Conservation (phyloP, 805 yeast genomes). For the Schwanniomyces pseudopolymorphus region DNA sequence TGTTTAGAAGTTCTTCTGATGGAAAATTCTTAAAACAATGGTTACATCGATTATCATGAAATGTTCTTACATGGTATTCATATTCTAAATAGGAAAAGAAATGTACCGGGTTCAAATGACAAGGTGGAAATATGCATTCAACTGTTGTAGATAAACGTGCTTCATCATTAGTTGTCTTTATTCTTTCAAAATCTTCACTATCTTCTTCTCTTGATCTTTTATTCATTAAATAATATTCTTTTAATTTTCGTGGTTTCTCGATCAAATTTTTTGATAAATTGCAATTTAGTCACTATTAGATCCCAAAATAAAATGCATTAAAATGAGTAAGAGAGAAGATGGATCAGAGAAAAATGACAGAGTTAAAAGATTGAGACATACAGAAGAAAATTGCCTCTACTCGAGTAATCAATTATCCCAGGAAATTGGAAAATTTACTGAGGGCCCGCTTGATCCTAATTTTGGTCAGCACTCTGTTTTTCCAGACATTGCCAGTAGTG, state of each 20-base stretch:
- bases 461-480: constrained; percentile 34
- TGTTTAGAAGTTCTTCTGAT: constrained; percentile 35
- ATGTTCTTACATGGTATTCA: constrained; percentile 21
- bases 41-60: constrained; percentile 33
- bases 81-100: constrained; percentile 14
- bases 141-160: not conserved
- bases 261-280: not conserved
- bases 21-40: constrained; percentile 45
- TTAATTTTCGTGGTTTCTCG: not conserved
- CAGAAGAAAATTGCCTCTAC: not conserved
- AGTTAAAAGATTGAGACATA: not conserved
- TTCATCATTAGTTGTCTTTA: not conserved
- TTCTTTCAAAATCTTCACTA: not conserved
- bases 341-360: not conserved
- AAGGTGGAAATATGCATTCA: constrained; percentile 8
- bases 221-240: not conserved
- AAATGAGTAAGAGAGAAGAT: not conserved
- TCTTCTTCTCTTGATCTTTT: constrained; percentile 7
- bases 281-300: constrained; percentile 22
- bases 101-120: constrained; percentile 2
- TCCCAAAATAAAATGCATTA: constrained; percentile 59
- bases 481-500: constrained; percentile 11
- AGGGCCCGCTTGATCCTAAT: constrained; percentile 22
- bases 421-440: constrained; percentile 4
- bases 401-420: not conserved